Conservation (phyloP, 1,284 basidiomycete species). For the Hortiboletus rubellus region DNA sequence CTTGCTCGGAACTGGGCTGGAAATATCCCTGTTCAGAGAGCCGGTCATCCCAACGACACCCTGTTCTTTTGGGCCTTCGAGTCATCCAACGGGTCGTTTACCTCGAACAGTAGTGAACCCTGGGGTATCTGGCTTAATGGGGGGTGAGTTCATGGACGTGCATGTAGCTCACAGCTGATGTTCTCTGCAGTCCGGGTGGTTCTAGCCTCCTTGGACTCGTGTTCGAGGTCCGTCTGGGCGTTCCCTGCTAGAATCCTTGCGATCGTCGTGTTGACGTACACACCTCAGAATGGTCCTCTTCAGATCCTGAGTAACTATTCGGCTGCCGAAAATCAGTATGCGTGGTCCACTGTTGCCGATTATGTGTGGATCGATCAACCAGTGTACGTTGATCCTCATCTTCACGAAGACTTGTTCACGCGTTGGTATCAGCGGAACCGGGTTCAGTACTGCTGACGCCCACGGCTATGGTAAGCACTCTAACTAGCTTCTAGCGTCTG, state of each 20-base stretch:
- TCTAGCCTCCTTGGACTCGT: constrained; percentile 65
- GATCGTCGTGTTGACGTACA: constrained; percentile 10
- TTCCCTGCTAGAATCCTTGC: constrained; percentile 5
- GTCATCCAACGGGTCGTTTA: constrained; percentile 59
- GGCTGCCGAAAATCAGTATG: constrained; percentile 49
- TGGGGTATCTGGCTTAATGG: constrained; percentile 79
- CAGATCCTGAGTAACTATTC: constrained; percentile 50
- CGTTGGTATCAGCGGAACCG: constrained; percentile 48
- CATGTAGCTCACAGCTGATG: background rate
- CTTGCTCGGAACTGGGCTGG: constrained; percentile 62
- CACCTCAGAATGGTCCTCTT: constrained; percentile 63
- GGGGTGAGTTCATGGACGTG: constrained; percentile 45
- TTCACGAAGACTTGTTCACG: constrained; percentile 5
- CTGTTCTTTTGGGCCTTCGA: constrained; percentile 73
- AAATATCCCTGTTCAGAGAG: constrained; percentile 63
- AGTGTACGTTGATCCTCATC: constrained; percentile 44
- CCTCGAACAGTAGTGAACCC: constrained; percentile 45
- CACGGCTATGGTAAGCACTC: constrained; percentile 50
- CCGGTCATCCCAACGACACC: constrained; percentile 59
- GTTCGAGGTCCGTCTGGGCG: constrained; percentile 50
- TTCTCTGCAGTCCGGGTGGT: constrained; percentile 56
- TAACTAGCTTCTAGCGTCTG: constrained; percentile 19
- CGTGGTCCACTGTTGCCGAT: constrained; percentile 64
- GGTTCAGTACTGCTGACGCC: constrained; percentile 63
- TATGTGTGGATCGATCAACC: constrained; percentile 73